Evolutionary conservation across 1,284 basidiomycete species (phyloP).

Genomic region (Paramarasmius palmivorus): DNA sequence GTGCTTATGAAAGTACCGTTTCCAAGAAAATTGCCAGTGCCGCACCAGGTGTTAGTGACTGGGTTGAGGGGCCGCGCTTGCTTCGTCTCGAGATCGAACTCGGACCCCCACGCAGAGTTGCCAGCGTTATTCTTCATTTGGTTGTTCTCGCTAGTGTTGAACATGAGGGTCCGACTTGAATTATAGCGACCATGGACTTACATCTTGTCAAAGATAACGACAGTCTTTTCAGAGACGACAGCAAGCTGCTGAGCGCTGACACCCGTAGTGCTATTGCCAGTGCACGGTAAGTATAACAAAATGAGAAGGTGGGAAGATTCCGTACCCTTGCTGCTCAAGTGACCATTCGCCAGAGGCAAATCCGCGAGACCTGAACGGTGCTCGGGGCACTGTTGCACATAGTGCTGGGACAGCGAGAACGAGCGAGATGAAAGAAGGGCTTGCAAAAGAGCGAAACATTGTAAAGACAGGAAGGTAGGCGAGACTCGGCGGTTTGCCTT

Average conservation of each 20-base stretch:
- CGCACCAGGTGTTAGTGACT: constrained; percentile 44
- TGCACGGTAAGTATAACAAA: background rate
- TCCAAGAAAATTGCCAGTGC: constrained; percentile 38
- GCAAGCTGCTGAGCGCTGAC: constrained; percentile 39
- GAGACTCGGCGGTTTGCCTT: background rate
- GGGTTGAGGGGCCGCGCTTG: constrained; percentile 35
- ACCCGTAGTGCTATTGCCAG: constrained; percentile 22
- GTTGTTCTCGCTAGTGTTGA: constrained; percentile 19
- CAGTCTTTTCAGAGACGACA: constrained; percentile 36
- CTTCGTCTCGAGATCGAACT: constrained; percentile 34
- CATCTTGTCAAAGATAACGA: constrained; percentile 38
- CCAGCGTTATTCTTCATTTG: constrained; percentile 10
- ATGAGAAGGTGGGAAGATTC: background rate
- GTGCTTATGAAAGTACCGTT: constrained; percentile 36
- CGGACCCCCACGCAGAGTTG: constrained; percentile 35
- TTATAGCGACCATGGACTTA: background rate
- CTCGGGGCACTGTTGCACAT: background rate
- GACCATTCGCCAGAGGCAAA: background rate
- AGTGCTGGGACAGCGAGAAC: background rate
- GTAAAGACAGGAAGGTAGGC: background rate
- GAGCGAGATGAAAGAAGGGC: too few species aligned
- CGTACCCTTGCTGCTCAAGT: background rate
- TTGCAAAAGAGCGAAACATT: too few species aligned
- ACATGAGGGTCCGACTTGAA: background rate
- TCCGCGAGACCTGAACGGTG: background rate